Evolutionary conservation across 1,139 yeast species (phyloP).

Genomic region (Yamadazyma buinensis): DNA sequence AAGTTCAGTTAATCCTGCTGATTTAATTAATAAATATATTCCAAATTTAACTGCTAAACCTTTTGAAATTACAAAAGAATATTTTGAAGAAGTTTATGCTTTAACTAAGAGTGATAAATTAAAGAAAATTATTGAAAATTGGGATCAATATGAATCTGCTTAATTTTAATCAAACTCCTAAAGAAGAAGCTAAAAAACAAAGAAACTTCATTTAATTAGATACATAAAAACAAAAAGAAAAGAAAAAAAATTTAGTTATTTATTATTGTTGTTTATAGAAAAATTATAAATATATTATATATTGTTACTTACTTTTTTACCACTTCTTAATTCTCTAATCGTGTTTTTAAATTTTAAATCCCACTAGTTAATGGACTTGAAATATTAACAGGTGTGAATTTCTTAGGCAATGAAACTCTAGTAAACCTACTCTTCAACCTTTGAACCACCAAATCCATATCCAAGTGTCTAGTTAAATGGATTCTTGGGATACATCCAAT

Average conservation of each 20-base stretch:
- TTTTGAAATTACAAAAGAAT: conserved; percentile 90
- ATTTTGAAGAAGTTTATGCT: conserved; percentile 91
- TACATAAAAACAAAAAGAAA: too few relatives aligned
- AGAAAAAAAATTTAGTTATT: too few relatives aligned
- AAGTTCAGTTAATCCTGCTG: conserved; percentile 92
- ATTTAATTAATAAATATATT: conserved; percentile 89
- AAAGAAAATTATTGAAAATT: conserved; percentile 84
- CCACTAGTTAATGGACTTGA: conserved; percentile 56
- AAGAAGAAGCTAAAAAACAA: too few relatives aligned
- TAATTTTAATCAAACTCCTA: too few relatives aligned
- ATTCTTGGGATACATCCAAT: conserved; percentile 93
- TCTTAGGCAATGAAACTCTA: conserved; percentile 87
- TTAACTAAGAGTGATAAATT: conserved; percentile 91
- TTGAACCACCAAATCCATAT: conserved; percentile 83
- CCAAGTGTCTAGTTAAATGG: conserved; percentile 87
- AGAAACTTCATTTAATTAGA: too few relatives aligned
- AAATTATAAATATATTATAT: too few relatives aligned
- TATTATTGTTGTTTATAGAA: too few relatives aligned
- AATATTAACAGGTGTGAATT: conserved; percentile 85
- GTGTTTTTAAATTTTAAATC: conserved; percentile 13
- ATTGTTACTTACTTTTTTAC: too few relatives aligned
- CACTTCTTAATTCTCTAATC: too few relatives aligned
- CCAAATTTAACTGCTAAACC: conserved; percentile 99
- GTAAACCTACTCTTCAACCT: conserved; percentile 77
- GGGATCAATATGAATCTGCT: conserved; percentile 77